phyloP scores from a whole-genome alignment of 768 basidiomycete species.

The Gloeopeniophorella convolvens region DNA sequence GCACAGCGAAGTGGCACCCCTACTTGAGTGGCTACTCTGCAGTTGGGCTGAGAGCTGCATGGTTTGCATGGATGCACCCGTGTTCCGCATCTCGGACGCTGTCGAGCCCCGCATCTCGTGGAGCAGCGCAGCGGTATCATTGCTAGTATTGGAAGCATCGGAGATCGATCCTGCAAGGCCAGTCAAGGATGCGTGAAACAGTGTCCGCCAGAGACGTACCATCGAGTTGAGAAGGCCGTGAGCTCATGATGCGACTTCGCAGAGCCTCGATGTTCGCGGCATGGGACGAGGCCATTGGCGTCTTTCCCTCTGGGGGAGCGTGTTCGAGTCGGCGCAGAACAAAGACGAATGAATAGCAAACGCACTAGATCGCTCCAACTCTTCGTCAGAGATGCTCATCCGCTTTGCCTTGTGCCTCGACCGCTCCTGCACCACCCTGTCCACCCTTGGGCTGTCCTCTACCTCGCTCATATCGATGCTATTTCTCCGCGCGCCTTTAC shows the following conservation, averaged over 20 bases:
- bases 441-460: constrained; percentile 21
- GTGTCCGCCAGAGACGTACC: neutral
- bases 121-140: constrained; percentile 13
- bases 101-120: constrained; percentile 5
- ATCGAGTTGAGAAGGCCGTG: constrained; percentile 1
- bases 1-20: neutral
- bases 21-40: constrained; percentile 20
- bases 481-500: constrained; percentile 14
- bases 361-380: constrained; percentile 16
- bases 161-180: constrained; percentile 11
- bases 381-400: constrained; percentile 20
- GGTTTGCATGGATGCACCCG: constrained; percentile 13
- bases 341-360: constrained; percentile 1
- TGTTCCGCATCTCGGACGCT: neutral
- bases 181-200: neutral
- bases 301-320: neutral
- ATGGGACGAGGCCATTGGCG: constrained; percentile 8
- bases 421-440: constrained; percentile 16
- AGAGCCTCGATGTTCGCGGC: constrained; percentile 17
- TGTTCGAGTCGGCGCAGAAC: neutral
- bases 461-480: constrained; percentile 22
- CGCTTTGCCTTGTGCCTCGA: constrained; percentile 18
- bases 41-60: constrained; percentile 17
- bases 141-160: constrained; percentile 10
- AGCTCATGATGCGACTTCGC: constrained; percentile 6